Percentiles rank a stretch among this genome's conserved stretches.
These are phyloP conservation scores for Euptelea pleiosperma DNA, from an alignment of 164 flowering plant species.

Conservation along the genomic window DNA sequence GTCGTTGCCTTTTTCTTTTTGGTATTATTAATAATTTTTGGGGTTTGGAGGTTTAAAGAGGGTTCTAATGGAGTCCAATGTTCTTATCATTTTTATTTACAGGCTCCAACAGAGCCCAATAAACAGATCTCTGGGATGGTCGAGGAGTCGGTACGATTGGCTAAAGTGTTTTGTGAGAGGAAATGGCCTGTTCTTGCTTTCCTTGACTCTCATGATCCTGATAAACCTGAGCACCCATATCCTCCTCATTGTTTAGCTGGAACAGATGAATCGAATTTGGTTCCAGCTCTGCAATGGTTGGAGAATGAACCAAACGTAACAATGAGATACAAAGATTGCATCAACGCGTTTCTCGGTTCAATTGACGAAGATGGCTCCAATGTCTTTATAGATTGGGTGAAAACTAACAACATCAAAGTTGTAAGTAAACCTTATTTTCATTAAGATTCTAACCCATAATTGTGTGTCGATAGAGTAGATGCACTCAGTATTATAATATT, in stretches of 20 bases:
- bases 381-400: slow-evolving; percentile 74
- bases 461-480: too few species aligned
- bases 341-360: slow-evolving; percentile 79
- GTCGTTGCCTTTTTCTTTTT: background rate
- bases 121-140: slow-evolving; percentile 74
- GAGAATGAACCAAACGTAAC: slow-evolving; percentile 73
- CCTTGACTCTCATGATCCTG: slow-evolving; percentile 80
- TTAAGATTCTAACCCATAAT: too few species aligned
- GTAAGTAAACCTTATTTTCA: slow-evolving; percentile 35
- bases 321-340: slow-evolving; percentile 71
- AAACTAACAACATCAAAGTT: slow-evolving; percentile 52
- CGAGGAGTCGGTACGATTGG: slow-evolving; percentile 54
- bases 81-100: slow-evolving; percentile 10
- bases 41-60: too few species aligned
- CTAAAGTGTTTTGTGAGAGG: slow-evolving; percentile 60
- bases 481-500: too few species aligned
- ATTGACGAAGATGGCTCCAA: slow-evolving; percentile 82
- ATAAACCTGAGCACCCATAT: slow-evolving; percentile 82
- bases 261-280: slow-evolving; percentile 68
- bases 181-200: slow-evolving; percentile 85
- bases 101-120: slow-evolving; percentile 77
- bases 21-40: background rate
- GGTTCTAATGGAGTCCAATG: too few species aligned
- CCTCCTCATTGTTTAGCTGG: slow-evolving; percentile 90
- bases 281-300: slow-evolving; percentile 67